A percentile compares a stretch with the other conserved stretches of the same genome.
Evolutionary conservation across 306 rosid genomes (phyloP).

Genomic region (Elaeagnus macrophylla): DNA sequence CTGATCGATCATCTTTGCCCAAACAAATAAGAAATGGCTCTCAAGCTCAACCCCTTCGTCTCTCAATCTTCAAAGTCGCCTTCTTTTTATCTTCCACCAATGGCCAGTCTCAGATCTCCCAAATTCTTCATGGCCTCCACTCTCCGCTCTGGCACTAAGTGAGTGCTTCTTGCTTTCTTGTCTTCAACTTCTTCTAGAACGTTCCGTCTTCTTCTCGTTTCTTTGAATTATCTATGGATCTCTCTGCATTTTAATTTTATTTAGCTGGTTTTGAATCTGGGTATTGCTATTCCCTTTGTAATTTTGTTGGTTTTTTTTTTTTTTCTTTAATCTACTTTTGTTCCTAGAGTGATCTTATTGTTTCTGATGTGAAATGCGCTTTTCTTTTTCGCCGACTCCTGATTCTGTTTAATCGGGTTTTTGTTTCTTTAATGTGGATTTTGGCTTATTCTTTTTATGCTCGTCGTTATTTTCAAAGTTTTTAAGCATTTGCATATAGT

Average conservation of each 20-base stretch:
- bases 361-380: background rate
- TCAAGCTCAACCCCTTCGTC: conserved; percentile 28
- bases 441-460: background rate
- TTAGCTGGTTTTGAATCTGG: conserved; percentile 19
- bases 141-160: conserved; percentile 67
- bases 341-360: background rate
- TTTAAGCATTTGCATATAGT: background rate
- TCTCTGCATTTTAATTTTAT: background rate
- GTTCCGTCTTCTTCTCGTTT: background rate
- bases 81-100: conserved; percentile 45
- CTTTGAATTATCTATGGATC: conserved; percentile 1
- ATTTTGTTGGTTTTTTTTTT: background rate
- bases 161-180: conserved; percentile 6
- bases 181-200: background rate
- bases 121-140: conserved; percentile 78
- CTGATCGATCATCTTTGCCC: background rate
- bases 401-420: background rate
- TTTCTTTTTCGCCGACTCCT: background rate
- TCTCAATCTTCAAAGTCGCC: conserved; percentile 42
- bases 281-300: background rate
- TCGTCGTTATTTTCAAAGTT: background rate
- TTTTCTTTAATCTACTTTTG: background rate
- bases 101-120: conserved; percentile 73
- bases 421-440: background rate
- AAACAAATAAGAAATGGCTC: conserved; percentile 41